These are phyloP conservation scores for Solanum neorickii DNA, from an alignment of 257 asterid genomes.

Conservation along the genomic window DNA sequence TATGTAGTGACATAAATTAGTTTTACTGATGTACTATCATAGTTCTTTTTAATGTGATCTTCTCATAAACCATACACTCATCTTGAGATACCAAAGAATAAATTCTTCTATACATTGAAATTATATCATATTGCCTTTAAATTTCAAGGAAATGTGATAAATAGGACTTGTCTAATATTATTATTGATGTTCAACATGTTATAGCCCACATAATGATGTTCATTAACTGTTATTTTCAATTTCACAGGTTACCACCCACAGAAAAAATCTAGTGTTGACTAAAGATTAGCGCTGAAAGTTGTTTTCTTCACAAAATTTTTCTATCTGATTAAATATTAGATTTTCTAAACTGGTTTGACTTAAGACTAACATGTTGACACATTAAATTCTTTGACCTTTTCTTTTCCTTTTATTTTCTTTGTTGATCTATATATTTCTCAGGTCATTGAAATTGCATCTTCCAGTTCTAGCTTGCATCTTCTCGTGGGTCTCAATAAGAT, in stretches of 20 bases:
- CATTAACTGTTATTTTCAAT: neutral
- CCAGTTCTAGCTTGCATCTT: too few species aligned
- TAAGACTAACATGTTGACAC: neutral
- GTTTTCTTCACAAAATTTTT: constrained; percentile 4
- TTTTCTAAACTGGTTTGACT: constrained; percentile 2
- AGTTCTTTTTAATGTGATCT: neutral
- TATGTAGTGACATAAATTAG: too few species aligned
- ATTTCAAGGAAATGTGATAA: neutral
- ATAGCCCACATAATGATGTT: neutral
- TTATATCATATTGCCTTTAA: neutral
- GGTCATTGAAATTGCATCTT: too few species aligned
- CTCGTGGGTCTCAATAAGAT: constrained; percentile 51
- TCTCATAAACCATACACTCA: neutral
- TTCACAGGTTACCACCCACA: neutral
- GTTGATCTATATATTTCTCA: too few species aligned
- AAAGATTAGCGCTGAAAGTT: neutral
- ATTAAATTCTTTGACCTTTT: neutral
- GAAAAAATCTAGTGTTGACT: neutral
- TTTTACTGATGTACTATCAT: neutral
- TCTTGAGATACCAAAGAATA: neutral
- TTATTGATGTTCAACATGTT: neutral
- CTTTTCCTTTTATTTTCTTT: neutral
- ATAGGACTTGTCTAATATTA: neutral
- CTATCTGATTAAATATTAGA: neutral
- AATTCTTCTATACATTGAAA: neutral